phyloP scores from a whole-genome alignment of 495 filamentous ascomycete genomes.

The Penicillium odoratum region DNA sequence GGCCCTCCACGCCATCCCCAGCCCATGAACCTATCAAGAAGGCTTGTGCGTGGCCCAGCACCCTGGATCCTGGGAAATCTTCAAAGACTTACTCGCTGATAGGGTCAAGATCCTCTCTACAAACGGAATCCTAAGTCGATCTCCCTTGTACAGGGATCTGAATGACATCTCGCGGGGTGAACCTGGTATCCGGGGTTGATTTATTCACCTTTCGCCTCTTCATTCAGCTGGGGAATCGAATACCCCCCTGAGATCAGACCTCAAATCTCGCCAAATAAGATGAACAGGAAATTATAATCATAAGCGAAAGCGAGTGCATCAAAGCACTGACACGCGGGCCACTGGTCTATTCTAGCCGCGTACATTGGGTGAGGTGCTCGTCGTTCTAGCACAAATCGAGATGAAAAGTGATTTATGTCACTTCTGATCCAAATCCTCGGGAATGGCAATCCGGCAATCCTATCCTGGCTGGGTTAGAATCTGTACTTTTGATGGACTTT shows the following conservation, averaged over 20 bases:
- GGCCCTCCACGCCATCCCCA: constrained; percentile 1
- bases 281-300: constrained; percentile 1
- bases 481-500: constrained; percentile 22
- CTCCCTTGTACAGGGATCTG: constrained; percentile 8
- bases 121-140: constrained; percentile 17
- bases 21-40: constrained; percentile 26
- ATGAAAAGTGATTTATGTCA: background rate
- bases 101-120: constrained; percentile 1
- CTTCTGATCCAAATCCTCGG: too few species aligned
- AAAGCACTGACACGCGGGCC: constrained; percentile 3
- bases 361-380: background rate
- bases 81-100: constrained; percentile 22
- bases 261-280: constrained; percentile 10
- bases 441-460: too few species aligned
- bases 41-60: constrained; percentile 30
- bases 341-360: constrained; percentile 11
- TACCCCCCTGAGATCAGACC: constrained; percentile 31
- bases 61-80: constrained; percentile 27
- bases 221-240: constrained; percentile 3
- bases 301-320: constrained; percentile 13
- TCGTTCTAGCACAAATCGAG: constrained; percentile 25
- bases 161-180: constrained; percentile 12
- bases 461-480: constrained; percentile 13
- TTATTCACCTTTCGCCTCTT: background rate
- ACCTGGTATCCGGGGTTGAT: background rate